Evolutionary conservation across 148 eudicot genomes (phyloP), one percentile per base, ranked within the genome.

Genomic region (Drosera capensis): DNA sequence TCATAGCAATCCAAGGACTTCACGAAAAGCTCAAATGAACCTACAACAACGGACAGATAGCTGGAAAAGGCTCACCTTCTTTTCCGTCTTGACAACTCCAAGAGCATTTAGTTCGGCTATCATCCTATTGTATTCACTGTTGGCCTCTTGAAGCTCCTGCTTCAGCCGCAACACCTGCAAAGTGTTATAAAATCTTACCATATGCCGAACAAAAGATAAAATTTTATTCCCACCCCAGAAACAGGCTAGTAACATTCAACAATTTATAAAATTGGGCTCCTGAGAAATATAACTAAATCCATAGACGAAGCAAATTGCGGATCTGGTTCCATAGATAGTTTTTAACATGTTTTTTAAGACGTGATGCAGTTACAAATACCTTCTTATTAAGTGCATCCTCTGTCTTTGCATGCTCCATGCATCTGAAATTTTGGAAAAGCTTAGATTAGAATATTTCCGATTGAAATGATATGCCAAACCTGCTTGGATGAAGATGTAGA

Each of bases 361-460:
- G 21, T 11, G 23, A 18, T 20, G 15, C 2, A 47, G 13, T 47
- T 47, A 7, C n/a, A 36, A 34, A 46, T 77, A 84, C 95, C 86
- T 65, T 72, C 23, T 35, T 43, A 48, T 54, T 58, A 25, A 84
- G 86, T 66, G 65, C 72, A 65, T 67, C 59, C 59, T 64, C 60
- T 19, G 26, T 59, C 66, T 65, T 71, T 67, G 74, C 71, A 53
- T 51, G 51, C 49, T 63, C 67, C 48, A 65, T 39, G 68, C 75
- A 77, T 60, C 95, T 84, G 72, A 37, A 49, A 36, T 14, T n/a
- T n/a, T n/a, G n/a, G 38, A 38, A 52, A 43, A 67, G 44, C 23
- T 38, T 40, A 1, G 25, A 9, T 40, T 44, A 52, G 46, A 24
- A 51, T 11, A 17, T 51, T 41, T 38, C 31, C 5, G 12, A 19